These are phyloP conservation scores for Linnemannia elongata DNA, from an alignment of 192 early-diverging fungal genomes.

Conservation along the genomic window DNA sequence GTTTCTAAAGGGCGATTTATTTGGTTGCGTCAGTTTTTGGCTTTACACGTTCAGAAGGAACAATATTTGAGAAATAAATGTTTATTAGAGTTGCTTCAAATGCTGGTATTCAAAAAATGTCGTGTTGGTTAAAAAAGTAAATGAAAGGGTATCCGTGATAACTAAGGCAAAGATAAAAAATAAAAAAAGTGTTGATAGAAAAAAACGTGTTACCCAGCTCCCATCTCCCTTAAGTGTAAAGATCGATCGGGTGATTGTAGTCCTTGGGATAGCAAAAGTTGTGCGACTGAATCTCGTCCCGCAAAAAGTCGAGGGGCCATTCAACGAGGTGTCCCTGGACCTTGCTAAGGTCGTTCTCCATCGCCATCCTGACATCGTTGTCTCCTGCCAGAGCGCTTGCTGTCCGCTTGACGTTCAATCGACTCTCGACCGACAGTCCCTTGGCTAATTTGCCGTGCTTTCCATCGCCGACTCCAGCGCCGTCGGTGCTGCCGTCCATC, in stretches of 20 bases:
- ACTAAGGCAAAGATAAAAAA: not conserved
- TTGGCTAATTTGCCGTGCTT: not conserved
- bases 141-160: not conserved
- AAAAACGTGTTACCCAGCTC: not conserved
- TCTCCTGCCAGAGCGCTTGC: constrained; percentile 41
- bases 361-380: constrained; percentile 23
- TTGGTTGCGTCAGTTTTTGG: not conserved
- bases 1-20: not conserved
- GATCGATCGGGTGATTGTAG: constrained; percentile 56
- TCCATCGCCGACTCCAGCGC: not conserved
- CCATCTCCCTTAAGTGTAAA: constrained; percentile 33
- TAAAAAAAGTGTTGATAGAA: not conserved
- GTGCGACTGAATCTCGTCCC: constrained; percentile 58
- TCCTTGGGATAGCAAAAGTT: constrained; percentile 58
- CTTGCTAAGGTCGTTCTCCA: constrained; percentile 50
- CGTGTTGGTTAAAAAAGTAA: not conserved
- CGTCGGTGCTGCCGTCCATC: not conserved
- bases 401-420: constrained; percentile 35
- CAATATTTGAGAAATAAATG: not conserved
- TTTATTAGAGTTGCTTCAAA: not conserved
- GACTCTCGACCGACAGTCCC: not conserved
- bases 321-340: constrained; percentile 68
- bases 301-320: constrained; percentile 67
- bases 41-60: not conserved
- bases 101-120: not conserved